Base-by-base conservation (phyloP, 1,139 yeast genomes). In the Suhomyces yuchorum region DNA sequence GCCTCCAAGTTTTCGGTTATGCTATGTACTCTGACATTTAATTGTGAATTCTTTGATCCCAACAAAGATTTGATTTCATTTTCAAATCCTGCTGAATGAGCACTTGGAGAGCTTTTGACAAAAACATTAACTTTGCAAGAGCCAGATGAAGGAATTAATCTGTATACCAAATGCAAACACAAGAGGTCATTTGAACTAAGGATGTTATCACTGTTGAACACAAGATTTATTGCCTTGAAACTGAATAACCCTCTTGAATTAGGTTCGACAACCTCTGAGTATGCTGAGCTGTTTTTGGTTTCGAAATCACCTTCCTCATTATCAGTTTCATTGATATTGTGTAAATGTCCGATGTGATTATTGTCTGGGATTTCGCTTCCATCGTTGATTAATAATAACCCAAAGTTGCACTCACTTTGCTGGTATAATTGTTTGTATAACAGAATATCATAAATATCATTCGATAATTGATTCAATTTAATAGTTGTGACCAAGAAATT, bases 121-220 rank as follows among this genome's bases (percentile, higher is more conserved):
- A 54, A 63, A 12, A 68, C 52, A 36, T 61, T 66, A 2, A 68
- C 54, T 5, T 51, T 47, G 2, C 43, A 34, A 5, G 54, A 38
- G 8, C 48, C 52, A 17, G 33, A 34, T 3, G 43, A 20, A 3
- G 55, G 44, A 5, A 55, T 43, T 40, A 70, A 54, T 44, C 61
- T 61, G 40, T 57, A 57, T 19, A 63, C 61, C 40, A 67, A 50
- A 46, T 66, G 63, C 20, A 71, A 53, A 2, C 71, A 61, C 36
- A 71, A 62, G 40, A 68, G 59, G 47, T 71, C 77, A 26, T 69
- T 67, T 1, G 67, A 56, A 49, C 72, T 67, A 44, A 71, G 59
- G n/a, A 65, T 53, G 52, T 68, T 67, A 44, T 67, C 68, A 53
- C 67, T 69, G 43, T 58, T 62, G 43, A 71, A 56, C 15, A 70